Evolutionary conservation across 345 rosid species (phyloP).

Genomic region (Hibiscus trionum): DNA sequence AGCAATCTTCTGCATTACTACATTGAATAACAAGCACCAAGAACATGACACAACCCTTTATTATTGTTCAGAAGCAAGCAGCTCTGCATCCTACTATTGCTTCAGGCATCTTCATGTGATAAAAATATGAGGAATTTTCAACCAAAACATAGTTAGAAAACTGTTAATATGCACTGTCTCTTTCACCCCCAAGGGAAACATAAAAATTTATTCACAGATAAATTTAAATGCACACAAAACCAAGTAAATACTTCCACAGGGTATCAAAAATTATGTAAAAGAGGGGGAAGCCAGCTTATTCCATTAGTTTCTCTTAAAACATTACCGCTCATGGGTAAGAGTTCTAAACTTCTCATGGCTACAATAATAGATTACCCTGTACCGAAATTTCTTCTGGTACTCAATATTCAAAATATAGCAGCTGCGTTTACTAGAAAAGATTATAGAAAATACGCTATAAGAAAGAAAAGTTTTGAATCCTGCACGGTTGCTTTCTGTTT

Average conservation of each 20-base stretch:
- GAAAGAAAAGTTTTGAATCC: slow-evolving; percentile 25
- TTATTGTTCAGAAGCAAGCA: background rate
- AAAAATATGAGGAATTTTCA: background rate
- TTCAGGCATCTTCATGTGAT: background rate
- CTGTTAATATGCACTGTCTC: background rate
- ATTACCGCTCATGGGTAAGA: background rate
- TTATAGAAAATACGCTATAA: slow-evolving; percentile 17
- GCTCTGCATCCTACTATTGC: too few relatives aligned
- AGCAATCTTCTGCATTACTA: background rate
- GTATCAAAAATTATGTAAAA: background rate
- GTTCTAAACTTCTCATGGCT: background rate
- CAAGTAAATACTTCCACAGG: background rate
- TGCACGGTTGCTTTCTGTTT: slow-evolving; percentile 36
- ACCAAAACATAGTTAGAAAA: background rate
- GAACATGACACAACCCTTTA: background rate
- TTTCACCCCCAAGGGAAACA: background rate
- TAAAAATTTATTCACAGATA: background rate
- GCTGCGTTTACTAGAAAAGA: slow-evolving; percentile 15
- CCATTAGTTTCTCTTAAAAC: background rate
- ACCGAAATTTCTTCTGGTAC: slow-evolving; percentile 3
- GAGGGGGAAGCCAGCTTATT: background rate
- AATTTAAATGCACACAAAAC: background rate
- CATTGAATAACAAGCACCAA: background rate
- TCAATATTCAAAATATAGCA: slow-evolving; percentile 10
- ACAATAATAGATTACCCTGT: background rate